phyloP scores from a whole-genome alignment of 345 rosid species.

The Sisymbrium altissimum region DNA sequence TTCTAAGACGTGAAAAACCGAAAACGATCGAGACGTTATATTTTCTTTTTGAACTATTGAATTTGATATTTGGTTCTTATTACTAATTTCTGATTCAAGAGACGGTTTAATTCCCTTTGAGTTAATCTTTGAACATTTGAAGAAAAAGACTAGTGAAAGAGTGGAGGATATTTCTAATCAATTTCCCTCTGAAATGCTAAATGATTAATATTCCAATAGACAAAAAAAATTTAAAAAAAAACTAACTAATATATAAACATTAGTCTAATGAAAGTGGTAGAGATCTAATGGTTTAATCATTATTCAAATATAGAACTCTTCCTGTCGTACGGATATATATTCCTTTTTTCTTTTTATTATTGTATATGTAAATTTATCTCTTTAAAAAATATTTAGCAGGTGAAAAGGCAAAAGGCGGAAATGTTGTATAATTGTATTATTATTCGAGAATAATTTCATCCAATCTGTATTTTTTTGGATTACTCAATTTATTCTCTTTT shows the following conservation, averaged over 20 bases:
- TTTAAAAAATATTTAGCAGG: slow-evolving; percentile 10
- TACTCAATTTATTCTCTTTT: slow-evolving; percentile 13
- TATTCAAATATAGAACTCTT: slow-evolving; percentile 13
- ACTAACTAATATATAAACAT: not conserved
- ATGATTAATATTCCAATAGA: not conserved
- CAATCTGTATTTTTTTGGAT: slow-evolving; percentile 35
- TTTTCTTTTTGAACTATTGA: not conserved
- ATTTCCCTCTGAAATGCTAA: not conserved
- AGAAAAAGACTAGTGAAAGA: not conserved
- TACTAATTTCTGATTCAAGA: not conserved
- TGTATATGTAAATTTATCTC: not conserved
- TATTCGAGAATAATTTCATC: slow-evolving; percentile 25
- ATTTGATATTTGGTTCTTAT: not conserved
- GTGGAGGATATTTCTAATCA: not conserved
- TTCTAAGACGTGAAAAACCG: not conserved
- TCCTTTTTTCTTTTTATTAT: not conserved
- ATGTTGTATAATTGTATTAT: slow-evolving; percentile 22
- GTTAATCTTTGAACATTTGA: not conserved
- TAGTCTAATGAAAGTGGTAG: slow-evolving; percentile 8
- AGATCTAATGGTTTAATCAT: slow-evolving; percentile 25
- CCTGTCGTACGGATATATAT: slow-evolving; percentile 13
- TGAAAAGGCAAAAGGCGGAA: slow-evolving; percentile 25
- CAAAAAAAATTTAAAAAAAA: not conserved
- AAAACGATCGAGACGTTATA: not conserved
- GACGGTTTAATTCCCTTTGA: not conserved